Evolutionary conservation across 2,329 filamentous ascomycete species (phyloP).

Genomic region (Venturia pyrina): DNA sequence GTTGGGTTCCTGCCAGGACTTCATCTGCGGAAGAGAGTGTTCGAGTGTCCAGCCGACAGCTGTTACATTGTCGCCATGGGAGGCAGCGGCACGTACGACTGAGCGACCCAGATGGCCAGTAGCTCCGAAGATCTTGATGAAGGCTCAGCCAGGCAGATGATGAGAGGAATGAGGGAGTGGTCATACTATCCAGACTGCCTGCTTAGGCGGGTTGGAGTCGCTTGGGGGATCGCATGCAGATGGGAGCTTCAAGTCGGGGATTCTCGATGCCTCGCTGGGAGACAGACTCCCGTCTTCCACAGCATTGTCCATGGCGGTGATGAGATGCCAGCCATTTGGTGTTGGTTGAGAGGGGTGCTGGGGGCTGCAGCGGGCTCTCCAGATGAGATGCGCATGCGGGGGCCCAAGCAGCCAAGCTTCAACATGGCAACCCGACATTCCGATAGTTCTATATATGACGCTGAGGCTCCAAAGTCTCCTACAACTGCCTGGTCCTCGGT

Average conservation of each 20-base stretch:
- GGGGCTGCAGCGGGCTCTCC: neutral
- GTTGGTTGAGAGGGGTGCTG: neutral
- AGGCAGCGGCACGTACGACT: conserved; percentile 70
- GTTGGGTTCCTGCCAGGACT: conserved; percentile 52
- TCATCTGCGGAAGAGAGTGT: conserved; percentile 62
- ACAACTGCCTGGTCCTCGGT: neutral
- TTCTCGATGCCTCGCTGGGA: conserved; percentile 23
- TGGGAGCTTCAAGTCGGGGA: conserved; percentile 53
- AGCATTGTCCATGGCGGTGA: conserved; percentile 20
- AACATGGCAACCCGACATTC: neutral
- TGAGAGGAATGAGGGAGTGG: neutral
- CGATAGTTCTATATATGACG: neutral
- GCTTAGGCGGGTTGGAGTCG: conserved; percentile 57
- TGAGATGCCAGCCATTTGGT: neutral
- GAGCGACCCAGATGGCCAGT: conserved; percentile 96
- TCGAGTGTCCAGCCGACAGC: conserved; percentile 79
- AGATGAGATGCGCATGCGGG: neutral
- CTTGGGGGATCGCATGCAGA: conserved; percentile 78
- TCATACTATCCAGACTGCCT: conserved; percentile 80
- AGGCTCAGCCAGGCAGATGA: neutral
- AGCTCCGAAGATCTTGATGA: conserved; percentile 70
- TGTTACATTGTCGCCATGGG: conserved; percentile 72
- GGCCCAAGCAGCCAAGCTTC: no score
- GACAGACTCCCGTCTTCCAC: conserved; percentile 19
- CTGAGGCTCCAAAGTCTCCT: neutral